A percentile compares a stretch with the other conserved stretches of the same genome.
phyloP scores from a whole-genome alignment of 2,329 filamentous ascomycete species.

The Anisogramma anomala region DNA sequence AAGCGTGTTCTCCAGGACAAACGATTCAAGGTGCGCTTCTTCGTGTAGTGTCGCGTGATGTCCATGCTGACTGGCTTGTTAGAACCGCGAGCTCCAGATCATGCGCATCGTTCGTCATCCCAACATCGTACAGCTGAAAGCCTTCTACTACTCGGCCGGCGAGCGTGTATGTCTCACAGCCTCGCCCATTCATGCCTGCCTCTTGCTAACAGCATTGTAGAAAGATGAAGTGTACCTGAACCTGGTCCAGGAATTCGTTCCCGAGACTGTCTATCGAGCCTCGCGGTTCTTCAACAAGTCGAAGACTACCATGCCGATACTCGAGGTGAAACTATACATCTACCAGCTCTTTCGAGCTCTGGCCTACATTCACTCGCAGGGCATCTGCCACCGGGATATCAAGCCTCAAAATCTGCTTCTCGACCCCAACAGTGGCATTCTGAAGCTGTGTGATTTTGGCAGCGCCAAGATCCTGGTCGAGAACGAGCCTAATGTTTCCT shows the following conservation, averaged over 20 bases:
- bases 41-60: neutral
- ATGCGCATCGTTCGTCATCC: constrained; percentile 99
- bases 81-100: constrained; percentile 99
- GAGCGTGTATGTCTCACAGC: constrained; percentile 59
- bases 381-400: constrained; percentile 98
- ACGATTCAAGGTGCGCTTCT: constrained; percentile 75
- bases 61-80: constrained; percentile 10
- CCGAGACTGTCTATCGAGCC: constrained; percentile 94
- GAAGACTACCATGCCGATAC: constrained; percentile 98
- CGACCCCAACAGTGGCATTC: constrained; percentile 77
- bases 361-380: constrained; percentile 97
- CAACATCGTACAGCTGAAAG: constrained; percentile 97
- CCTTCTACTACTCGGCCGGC: constrained; percentile 98
- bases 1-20: constrained; percentile 98
- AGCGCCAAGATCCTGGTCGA: constrained; percentile 97
- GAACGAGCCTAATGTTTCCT: constrained; percentile 98
- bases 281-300: constrained; percentile 99
- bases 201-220: constrained; percentile 31
- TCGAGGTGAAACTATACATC: constrained; percentile 98
- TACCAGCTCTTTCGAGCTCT: constrained; percentile 98
- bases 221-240: constrained; percentile 99
- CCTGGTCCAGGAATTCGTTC: constrained; percentile 93
- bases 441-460: constrained; percentile 98
- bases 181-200: constrained; percentile 8
- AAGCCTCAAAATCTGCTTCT: constrained; percentile 96